Conservation (phyloP, 345 rosid genomes). For the Brassica cretica region DNA sequence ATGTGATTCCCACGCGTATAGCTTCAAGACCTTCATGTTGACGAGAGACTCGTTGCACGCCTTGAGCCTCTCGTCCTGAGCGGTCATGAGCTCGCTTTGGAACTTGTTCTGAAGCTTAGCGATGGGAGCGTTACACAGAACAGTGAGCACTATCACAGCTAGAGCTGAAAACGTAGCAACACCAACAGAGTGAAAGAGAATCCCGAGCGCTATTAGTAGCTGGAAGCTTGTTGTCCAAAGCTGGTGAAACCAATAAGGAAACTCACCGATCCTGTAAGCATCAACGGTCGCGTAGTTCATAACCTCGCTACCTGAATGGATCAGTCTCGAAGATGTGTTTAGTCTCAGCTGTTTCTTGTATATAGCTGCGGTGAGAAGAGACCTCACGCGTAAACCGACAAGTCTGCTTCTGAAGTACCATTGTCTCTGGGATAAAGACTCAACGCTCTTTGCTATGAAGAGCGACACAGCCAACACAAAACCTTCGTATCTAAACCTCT, state of each 20-base stretch:
- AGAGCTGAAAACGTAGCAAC: conserved; percentile 83
- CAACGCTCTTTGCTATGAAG: conserved; percentile 61
- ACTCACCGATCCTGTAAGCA: conserved; percentile 92
- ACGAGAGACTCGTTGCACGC: conserved; percentile 82
- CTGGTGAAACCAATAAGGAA: conserved; percentile 95
- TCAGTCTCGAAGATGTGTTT: conserved; percentile 68
- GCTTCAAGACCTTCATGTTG: conserved; percentile 90
- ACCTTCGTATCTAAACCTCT: conserved; percentile 69
- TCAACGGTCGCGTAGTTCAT: conserved; percentile 92
- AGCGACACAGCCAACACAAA: conserved; percentile 61
- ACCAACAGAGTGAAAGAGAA: conserved; percentile 82
- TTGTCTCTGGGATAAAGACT: conserved; percentile 88
- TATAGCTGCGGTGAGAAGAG: conserved; percentile 76
- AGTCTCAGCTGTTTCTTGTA: conserved; percentile 81
- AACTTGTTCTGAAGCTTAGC: conserved; percentile 89
- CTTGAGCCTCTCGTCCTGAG: conserved; percentile 80
- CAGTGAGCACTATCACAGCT: conserved; percentile 68
- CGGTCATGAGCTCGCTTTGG: conserved; percentile 73
- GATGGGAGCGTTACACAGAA: conserved; percentile 82
- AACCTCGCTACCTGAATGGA: conserved; percentile 87
- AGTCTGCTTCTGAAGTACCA: conserved; percentile 88
- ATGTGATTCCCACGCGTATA: conserved; percentile 92
- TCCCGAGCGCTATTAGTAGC: conserved; percentile 68
- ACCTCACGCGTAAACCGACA: conserved; percentile 74
- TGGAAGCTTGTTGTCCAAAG: conserved; percentile 90